Conservation (phyloP, 768 basidiomycete genomes). For the Pisolithus marmoratus region DNA sequence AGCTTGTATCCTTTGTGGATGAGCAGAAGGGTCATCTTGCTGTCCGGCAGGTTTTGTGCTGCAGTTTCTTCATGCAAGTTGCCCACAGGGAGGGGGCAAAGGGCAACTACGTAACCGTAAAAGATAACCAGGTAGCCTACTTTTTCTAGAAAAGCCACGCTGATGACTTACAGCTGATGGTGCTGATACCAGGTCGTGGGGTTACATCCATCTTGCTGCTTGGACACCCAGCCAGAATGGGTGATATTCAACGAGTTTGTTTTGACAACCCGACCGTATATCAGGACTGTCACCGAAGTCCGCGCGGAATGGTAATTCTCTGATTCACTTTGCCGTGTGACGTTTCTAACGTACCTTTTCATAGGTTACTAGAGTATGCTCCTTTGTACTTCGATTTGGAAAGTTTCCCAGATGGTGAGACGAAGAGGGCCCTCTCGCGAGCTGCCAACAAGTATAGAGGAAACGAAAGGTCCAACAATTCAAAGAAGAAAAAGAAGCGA, state of each 20-base stretch:
- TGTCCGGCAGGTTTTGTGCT: conserved; percentile 78
- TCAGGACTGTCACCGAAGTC: conserved; percentile 88
- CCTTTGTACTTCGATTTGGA: conserved; percentile 63
- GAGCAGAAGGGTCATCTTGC: conserved; percentile 66
- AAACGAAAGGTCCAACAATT: conserved; percentile 5
- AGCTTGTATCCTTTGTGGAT: conserved; percentile 61
- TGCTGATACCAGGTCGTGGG: conserved; percentile 10
- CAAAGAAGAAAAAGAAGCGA: conserved; percentile 14
- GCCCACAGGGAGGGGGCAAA: conserved; percentile 94
- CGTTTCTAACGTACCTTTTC: neutral
- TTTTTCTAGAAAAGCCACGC: neutral
- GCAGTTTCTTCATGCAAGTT: conserved; percentile 98
- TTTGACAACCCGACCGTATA: conserved; percentile 80
- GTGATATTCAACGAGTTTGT: conserved; percentile 94
- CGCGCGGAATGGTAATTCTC: conserved; percentile 73
- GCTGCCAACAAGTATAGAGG: conserved; percentile 35
- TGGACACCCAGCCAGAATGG: conserved; percentile 88
- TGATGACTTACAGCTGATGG: neutral
- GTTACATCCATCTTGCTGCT: conserved; percentile 77
- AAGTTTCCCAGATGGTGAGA: conserved; percentile 63
- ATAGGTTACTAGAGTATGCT: conserved; percentile 63
- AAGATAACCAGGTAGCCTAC: conserved; percentile 79
- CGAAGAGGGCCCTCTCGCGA: conserved; percentile 58
- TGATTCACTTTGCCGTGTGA: neutral
- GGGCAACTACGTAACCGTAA: conserved; percentile 82